These are phyloP conservation scores for Hortaea sp. DNA, from an alignment of 2,329 filamentous ascomycete genomes.

Conservation along the genomic window DNA sequence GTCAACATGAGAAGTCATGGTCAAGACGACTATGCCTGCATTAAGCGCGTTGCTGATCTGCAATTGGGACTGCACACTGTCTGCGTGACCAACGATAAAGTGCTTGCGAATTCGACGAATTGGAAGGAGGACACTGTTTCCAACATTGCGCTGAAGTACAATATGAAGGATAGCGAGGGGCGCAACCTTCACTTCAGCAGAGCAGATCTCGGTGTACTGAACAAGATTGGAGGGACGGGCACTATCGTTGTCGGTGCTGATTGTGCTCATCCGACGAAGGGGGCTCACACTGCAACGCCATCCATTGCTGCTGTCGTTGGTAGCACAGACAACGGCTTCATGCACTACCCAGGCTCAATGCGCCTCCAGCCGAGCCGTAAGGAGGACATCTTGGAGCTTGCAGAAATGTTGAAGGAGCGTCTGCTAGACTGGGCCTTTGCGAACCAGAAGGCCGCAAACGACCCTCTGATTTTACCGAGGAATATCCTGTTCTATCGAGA, in stretches of 20 bases:
- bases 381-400: not conserved
- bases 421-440: not conserved
- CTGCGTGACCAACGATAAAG: no score
- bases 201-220: not conserved
- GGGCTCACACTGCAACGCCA: conserved; percentile 18
- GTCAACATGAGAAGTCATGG: not conserved
- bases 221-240: conserved; percentile 11
- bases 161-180: not conserved
- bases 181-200: not conserved
- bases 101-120: no score
- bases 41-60: conserved; percentile 12
- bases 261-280: conserved; percentile 30
- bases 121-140: conserved; percentile 1
- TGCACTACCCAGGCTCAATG: conserved; percentile 28
- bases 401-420: not conserved
- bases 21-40: not conserved
- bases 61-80: conserved; percentile 4
- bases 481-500: conserved; percentile 4
- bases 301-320: conserved; percentile 35
- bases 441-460: not conserved
- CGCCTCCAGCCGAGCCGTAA: conserved; percentile 19
- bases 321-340: conserved; percentile 23
- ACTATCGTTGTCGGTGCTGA: conserved; percentile 34
- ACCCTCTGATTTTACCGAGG: not conserved
- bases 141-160: conserved; percentile 3